Evolutionary conservation across 805 yeast genomes (phyloP).

Genomic region (Schwanniomyces yamadae): DNA sequence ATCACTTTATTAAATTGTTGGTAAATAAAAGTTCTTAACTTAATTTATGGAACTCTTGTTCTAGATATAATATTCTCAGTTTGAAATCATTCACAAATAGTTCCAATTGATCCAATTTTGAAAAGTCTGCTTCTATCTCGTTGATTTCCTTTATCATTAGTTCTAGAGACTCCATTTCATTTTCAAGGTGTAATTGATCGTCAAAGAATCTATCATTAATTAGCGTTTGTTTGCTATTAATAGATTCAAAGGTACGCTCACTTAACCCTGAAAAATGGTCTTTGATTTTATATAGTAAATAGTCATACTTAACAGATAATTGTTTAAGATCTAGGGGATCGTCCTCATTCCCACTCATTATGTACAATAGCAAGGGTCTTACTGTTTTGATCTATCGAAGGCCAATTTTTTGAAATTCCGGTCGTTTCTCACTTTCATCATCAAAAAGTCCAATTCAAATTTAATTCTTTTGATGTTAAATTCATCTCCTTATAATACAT

Average conservation of each 20-base stretch:
- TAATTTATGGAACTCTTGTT: conserved; percentile 18
- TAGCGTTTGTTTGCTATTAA: conserved; percentile 29
- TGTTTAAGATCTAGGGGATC: conserved; percentile 66
- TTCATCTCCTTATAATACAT: conserved; percentile 2
- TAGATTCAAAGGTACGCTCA: conserved; percentile 34
- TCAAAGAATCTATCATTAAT: conserved; percentile 23
- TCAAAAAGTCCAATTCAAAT: background rate
- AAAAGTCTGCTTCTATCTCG: conserved; percentile 50
- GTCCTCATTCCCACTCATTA: conserved; percentile 19
- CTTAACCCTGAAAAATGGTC: conserved; percentile 52
- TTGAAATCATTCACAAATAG: conserved; percentile 42
- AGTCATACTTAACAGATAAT: conserved; percentile 62
- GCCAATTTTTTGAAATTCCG: conserved; percentile 1
- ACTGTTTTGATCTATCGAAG: background rate
- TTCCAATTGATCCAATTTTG: conserved; percentile 52
- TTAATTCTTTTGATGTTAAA: too few relatives aligned
- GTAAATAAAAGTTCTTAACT: too few relatives aligned
- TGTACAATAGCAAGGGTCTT: too few relatives aligned
- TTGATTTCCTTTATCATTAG: conserved; percentile 44
- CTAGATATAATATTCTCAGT: conserved; percentile 32
- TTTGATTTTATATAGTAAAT: conserved; percentile 59
- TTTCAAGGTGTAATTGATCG: conserved; percentile 29
- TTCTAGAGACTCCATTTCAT: conserved; percentile 41
- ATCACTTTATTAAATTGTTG: too few relatives aligned
- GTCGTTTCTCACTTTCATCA: background rate